Base-by-base conservation (phyloP, 805 yeast genomes). In the Barnettozyma salicaria region DNA sequence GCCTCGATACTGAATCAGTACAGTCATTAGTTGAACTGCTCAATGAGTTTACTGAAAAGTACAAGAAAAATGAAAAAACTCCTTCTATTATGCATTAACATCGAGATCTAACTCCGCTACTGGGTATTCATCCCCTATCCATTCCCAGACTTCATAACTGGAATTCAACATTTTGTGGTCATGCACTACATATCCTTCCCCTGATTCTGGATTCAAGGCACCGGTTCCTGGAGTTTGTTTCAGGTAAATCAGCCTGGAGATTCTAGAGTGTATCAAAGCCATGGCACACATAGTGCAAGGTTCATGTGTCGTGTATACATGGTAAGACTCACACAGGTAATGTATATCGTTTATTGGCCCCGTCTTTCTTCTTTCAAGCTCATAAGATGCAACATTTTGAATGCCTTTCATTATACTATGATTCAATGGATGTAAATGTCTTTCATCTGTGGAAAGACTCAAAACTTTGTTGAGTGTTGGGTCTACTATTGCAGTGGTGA, bases 241-340 rank as follows among this genome's bases (percentile, higher is more conserved):
- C 13, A 83, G 47, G 58, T 78, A 90, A 1, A 84, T 62, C 23
- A 90, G 61, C 36, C 87, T 66, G 12, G 76, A 70, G 0, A 92
- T 72, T 33, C 98, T 67, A 1, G 97, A 90, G 56, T 92, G 98
- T 9, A 89, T 79, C 27, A 92, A 65, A 0, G 97, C 97, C 98
- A 92, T 92, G 6, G 85, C 64, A 53, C 98, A 92, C 97, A 90
- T 92, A 0, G 86, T 74, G 52, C 98, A 92, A 0, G 98, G 98
- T 58, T 92, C 98, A 55, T 88, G 95, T 0, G 96, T 82, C 1
- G 94, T 83, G 53, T 83, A 87, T 0, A 92, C 87, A 43, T 84
- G 78, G 46, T 77, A 70, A 37, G 79, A 74, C 24, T 80, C 72
- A 54, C 97, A 89, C 3, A 92, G 67, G 53, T 92, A 92, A 30